A percentile compares a stretch with the other conserved stretches of the same genome.
phyloP scores from a whole-genome alignment of 148 eudicot species.

The Diospyros kaki region DNA sequence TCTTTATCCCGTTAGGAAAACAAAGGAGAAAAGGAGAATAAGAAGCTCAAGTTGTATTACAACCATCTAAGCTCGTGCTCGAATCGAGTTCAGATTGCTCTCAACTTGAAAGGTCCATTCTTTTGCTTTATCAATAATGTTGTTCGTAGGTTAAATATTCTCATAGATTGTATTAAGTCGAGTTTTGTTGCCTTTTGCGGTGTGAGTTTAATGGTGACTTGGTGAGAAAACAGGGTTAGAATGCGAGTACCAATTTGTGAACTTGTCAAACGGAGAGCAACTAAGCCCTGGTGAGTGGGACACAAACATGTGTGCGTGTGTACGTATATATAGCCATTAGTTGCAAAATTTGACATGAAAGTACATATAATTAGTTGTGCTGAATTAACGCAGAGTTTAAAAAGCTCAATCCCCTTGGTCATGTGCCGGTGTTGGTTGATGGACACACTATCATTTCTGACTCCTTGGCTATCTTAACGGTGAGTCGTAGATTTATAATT shows the following conservation, averaged over 20 bases:
- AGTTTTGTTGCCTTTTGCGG: not conserved
- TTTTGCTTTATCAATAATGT: not conserved
- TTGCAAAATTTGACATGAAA: too few relatives aligned
- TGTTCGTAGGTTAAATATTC: too few relatives aligned
- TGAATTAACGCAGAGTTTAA: constrained; percentile 39
- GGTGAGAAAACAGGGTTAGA: constrained; percentile 33
- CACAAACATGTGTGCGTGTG: too few relatives aligned
- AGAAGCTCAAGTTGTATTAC: constrained; percentile 62
- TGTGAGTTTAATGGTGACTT: not conserved
- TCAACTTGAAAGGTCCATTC: constrained; percentile 53
- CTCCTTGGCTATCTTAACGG: constrained; percentile 81
- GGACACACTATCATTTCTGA: constrained; percentile 55
- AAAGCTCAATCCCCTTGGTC: constrained; percentile 67
- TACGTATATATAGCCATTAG: too few relatives aligned
- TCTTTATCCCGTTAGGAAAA: too few relatives aligned
- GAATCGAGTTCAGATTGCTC: constrained; percentile 73
- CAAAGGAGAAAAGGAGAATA: constrained; percentile 14
- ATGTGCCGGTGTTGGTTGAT: constrained; percentile 69
- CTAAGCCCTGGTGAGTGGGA: constrained; percentile 35
- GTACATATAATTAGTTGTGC: too few relatives aligned
- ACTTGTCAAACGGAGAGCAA: constrained; percentile 57
- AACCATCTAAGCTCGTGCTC: constrained; percentile 63
- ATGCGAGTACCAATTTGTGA: constrained; percentile 53
- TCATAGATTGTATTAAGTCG: too few relatives aligned
- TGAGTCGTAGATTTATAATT: constrained; percentile 15